Evolutionary conservation across 176 grass and related monocot genomes (phyloP).

Genomic region (Tillandsia leiboldiana): DNA sequence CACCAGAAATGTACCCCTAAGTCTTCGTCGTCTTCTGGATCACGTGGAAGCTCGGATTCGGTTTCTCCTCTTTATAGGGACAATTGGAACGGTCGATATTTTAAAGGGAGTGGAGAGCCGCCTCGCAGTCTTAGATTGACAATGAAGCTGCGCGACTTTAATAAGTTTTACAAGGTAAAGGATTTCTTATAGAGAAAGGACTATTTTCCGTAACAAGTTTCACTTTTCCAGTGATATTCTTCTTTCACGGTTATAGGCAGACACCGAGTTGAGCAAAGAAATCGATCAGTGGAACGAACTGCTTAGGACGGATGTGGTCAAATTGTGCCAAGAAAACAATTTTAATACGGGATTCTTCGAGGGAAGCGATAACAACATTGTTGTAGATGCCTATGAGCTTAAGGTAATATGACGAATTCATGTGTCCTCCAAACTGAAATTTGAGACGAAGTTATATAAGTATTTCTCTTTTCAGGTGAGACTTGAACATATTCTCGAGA

Average conservation of each 20-base stretch:
- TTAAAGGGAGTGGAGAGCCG: constrained; percentile 55
- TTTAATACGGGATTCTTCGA: constrained; percentile 92
- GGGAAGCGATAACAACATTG: constrained; percentile 76
- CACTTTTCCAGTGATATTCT: too few species aligned
- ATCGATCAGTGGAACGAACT: constrained; percentile 80
- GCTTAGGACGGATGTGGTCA: constrained; percentile 64
- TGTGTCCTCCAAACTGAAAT: neutral
- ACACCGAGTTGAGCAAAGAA: constrained; percentile 62
- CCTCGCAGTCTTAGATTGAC: constrained; percentile 68
- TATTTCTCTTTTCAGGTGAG: constrained; percentile 51
- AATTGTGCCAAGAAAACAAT: constrained; percentile 88
- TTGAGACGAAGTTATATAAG: neutral
- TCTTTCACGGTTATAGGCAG: constrained; percentile 28
- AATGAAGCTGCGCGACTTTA: constrained; percentile 80
- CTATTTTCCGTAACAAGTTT: too few species aligned
- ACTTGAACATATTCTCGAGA: constrained; percentile 93
- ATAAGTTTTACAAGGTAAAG: constrained; percentile 66
- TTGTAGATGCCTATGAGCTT: constrained; percentile 83
- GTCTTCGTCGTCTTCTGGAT: constrained; percentile 45
- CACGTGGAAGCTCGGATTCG: constrained; percentile 64
- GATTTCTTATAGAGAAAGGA: neutral
- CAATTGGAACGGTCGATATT: constrained; percentile 43
- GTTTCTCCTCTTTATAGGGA: constrained; percentile 61
- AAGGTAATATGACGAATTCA: constrained; percentile 32
- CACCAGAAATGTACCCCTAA: constrained; percentile 37